Base-by-base conservation (phyloP, 73 alveolate species). In the Paramecium pentaurelia region DNA sequence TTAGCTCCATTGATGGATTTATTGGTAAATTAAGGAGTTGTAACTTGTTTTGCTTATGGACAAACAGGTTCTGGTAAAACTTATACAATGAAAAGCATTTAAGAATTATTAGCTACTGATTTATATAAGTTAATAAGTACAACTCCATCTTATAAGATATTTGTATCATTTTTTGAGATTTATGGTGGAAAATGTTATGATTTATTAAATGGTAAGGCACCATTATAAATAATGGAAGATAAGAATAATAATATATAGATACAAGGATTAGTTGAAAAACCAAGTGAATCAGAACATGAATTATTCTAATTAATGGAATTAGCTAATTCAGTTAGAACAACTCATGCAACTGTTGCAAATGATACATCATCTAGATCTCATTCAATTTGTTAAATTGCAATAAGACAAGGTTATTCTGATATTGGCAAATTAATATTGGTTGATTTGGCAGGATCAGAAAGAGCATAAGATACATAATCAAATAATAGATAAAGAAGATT, bases 11-110 rank as follows among this genome's bases (percentile, higher is more conserved):
- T 98, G 92, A 88, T 98, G 77, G 92, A 93, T 70, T 70, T 73
- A 59, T 95, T 97, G 40, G 75, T 94, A 60, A 93, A 93, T 75
- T 93, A 94, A 68, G 99, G 99, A 3, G 98, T 98, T 38, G 99
- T 98, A 64, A 98, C 99, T 5, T 95, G 98, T 51, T 98, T 98
- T 86, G 99, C 99, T 0, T 98, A 98, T 93, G 99, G 99, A 7
- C 97, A 98, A 90, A 98, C 99, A 8, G 99, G 99, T 14, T 95
- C 99, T 18, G 99, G 99, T 7, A 98, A 98, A 93, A 98, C 99
- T 0, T 98, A 86, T 88, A 98, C 99, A 28, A 98, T 98, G 99
- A 95, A 86, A 40, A 99, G 99, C 16, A 93, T 97, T 16, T 96
- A 98, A 68, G 92, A 96, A 75, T 90, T 93, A 86, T 98, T 98